These are phyloP conservation scores for Salix viminalis DNA, from an alignment of 345 rosid genomes.

Conservation along the genomic window DNA sequence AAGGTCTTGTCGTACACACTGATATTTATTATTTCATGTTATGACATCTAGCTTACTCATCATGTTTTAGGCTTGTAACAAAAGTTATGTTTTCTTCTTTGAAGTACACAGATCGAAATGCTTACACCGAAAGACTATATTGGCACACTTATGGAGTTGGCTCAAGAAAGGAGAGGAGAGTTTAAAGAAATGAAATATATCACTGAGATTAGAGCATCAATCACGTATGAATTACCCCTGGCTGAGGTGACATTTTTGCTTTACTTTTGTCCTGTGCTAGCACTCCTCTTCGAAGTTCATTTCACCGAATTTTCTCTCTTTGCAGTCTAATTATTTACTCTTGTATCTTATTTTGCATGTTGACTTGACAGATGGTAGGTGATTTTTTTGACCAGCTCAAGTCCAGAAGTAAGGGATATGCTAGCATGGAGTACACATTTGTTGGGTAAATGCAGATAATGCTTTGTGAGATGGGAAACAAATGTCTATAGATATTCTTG, in stretches of 20 bases:
- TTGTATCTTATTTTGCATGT: slow-evolving; percentile 16
- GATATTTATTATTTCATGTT: background rate
- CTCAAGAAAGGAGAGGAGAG: slow-evolving; percentile 95
- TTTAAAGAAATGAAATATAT: slow-evolving; percentile 93
- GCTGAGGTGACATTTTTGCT: slow-evolving; percentile 58
- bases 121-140: slow-evolving; percentile 95
- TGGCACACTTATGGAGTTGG: slow-evolving; percentile 93
- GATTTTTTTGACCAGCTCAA: slow-evolving; percentile 97
- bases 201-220: slow-evolving; percentile 81
- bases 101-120: slow-evolving; percentile 67
- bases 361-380: slow-evolving; percentile 80
- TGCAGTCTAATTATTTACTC: background rate
- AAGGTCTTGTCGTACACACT: slow-evolving; percentile 41
- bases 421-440: slow-evolving; percentile 95
- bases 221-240: slow-evolving; percentile 80
- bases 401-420: slow-evolving; percentile 96
- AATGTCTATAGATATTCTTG: background rate
- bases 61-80: background rate
- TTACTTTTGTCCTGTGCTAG: slow-evolving; percentile 1
- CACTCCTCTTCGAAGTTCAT: background rate
- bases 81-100: background rate
- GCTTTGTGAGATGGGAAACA: background rate
- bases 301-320: background rate
- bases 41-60: background rate
- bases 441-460: slow-evolving; percentile 51